Evolutionary conservation across 2,329 filamentous ascomycete genomes (phyloP), one percentile per base, ranked within the genome.

Genomic region (Calonectria ilicicola): DNA sequence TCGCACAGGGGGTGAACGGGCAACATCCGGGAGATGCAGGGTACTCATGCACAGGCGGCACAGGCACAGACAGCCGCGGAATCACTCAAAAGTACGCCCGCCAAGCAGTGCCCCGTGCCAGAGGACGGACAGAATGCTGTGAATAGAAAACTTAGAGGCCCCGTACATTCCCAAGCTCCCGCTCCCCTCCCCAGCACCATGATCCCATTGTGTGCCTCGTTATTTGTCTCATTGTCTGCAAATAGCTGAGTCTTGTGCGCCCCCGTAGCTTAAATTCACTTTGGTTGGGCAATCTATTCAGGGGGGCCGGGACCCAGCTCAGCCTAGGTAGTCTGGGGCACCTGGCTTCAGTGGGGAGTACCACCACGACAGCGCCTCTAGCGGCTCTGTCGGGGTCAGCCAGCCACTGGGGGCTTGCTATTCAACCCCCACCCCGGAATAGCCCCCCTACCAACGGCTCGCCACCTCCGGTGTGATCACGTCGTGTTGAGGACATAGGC

Each of bases 321-420:
- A 40, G 63, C 51, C 64, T 49, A 66, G 47, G 60, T 70, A 44
- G 67, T 63, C 46, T 27, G 67, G 53, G 67, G 67, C 60, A 49
- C 60, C 67, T 64, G 51, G 65, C 62, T 65, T 17, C 68, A 66
- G 62, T 66, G 62, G 51, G 58, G 47, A 65, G 42, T 32, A 56
- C 68, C 42, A 49, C 62, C 49, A 51, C 42, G 26, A 49, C 69
- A 60, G 69, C 42, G 53, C 63, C 63, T 67, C 53, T 58, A 67
- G 63, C 53, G 51, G 63, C 56, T 40, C 32, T 63, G 53, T 27
- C 60, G 47, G 51, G 47, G 62, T 40, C 62, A 70, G 56, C 67
- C 67, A 70, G 46, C 60, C 62, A 51, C 67, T 70, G 67, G 62
- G 56, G 46, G 47, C 46, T 62, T 46, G 49, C 26, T 21, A 62